A percentile compares a stretch with the other conserved stretches of the same genome.
Conservation (phyloP, 176 grass and related monocot species). For the Rhynchospora breviuscula region DNA sequence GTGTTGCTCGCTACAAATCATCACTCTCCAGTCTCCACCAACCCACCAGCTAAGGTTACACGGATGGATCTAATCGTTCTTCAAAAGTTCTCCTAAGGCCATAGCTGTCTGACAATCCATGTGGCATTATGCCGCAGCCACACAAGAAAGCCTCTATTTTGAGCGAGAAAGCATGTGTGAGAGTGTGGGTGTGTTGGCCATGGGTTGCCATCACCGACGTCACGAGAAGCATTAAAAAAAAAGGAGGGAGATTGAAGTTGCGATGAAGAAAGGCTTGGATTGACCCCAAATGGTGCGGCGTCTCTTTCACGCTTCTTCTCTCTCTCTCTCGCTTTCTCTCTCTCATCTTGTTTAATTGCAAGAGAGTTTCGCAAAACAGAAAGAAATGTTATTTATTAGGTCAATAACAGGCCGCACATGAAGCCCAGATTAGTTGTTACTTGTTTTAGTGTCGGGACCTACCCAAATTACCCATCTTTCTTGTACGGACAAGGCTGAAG, state of each 20-base stretch:
- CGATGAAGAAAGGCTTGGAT: conserved; percentile 15
- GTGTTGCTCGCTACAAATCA: neutral
- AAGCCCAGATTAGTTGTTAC: too few relatives aligned
- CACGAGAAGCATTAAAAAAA: conserved; percentile 19
- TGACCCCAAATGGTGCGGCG: conserved; percentile 37
- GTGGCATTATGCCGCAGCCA: neutral
- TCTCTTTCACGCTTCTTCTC: conserved; percentile 32
- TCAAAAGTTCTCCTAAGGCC: neutral
- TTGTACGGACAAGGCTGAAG: too few relatives aligned
- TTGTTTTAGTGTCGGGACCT: too few relatives aligned
- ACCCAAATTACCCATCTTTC: too few relatives aligned
- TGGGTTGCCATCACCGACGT: conserved; percentile 28
- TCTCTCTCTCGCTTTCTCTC: neutral
- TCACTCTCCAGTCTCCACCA: neutral
- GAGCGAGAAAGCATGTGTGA: neutral
- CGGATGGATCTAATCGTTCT: neutral
- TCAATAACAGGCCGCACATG: neutral
- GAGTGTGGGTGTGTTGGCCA: neutral
- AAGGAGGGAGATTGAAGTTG: conserved; percentile 10
- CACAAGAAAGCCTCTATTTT: neutral
- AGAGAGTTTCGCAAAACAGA: neutral
- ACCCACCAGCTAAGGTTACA: neutral
- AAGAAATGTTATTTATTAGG: neutral
- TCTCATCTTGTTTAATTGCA: neutral
- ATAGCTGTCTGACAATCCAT: neutral